Percentiles rank a stretch among this genome's conserved stretches.
Evolutionary conservation across 306 rosid genomes (phyloP).

Genomic region (Cucumis melo): DNA sequence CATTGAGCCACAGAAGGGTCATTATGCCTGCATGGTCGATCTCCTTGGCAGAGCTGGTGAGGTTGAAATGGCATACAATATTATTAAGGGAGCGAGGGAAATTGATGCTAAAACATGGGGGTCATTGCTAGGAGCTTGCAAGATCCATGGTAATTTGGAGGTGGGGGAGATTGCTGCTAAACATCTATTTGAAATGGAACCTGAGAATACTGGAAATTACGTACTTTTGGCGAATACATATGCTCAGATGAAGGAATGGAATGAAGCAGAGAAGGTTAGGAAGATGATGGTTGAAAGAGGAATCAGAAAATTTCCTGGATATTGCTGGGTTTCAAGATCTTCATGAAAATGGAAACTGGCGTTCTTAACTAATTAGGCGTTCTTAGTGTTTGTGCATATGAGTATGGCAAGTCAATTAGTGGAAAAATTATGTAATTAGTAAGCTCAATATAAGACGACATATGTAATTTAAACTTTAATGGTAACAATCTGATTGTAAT

Average conservation of each 20-base stretch:
- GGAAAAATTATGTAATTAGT: not conserved
- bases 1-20: constrained; percentile 50
- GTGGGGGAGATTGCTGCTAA: constrained; percentile 55
- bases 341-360: not conserved
- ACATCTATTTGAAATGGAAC: constrained; percentile 46
- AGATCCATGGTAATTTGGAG: constrained; percentile 42
- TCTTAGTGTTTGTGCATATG: not conserved
- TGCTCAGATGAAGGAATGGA: constrained; percentile 50
- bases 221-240: constrained; percentile 59
- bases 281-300: constrained; percentile 32
- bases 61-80: constrained; percentile 41
- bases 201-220: constrained; percentile 36
- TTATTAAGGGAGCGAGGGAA: constrained; percentile 21
- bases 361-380: not conserved
- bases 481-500: not conserved
- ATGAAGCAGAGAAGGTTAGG: constrained; percentile 37
- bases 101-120: constrained; percentile 56
- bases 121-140: constrained; percentile 60
- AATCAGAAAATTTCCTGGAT: constrained; percentile 39
- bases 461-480: not conserved
- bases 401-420: not conserved
- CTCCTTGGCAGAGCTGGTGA: constrained; percentile 60
- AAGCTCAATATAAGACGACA: not conserved
- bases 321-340: constrained; percentile 34
- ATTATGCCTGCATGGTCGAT: constrained; percentile 58